Evolutionary conservation across 176 grass and related monocot species (phyloP), one percentile per base, ranked within the genome.

Genomic region (Cocos nucifera): DNA sequence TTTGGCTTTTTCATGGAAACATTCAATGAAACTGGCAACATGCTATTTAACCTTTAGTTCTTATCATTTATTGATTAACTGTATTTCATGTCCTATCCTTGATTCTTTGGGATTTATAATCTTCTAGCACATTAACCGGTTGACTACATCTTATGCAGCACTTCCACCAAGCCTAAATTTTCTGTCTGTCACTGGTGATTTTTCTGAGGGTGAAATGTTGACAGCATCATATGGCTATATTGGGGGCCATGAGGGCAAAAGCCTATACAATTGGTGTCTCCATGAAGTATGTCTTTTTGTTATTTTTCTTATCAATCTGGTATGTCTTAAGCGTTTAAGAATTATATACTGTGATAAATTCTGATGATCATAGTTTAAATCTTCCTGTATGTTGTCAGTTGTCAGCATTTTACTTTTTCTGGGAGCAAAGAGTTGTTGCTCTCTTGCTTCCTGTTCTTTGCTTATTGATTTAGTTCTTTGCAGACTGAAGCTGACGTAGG

Each of bases 221-320:
- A 91, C 81, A 19, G 81, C 93, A 80, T 97, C 93, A 62, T 97
- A 97, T 26, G 93, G 92, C 57, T 98, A 92, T 71, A 83, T 98
- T 49, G 93, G 93, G 19, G 93, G 93, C 4, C 82, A 92, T 71
- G 87, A 98, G 82, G 93, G 93, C 70, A 76, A 80, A 76, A 98
- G 93, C 69, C 59, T 91, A 60, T 98, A 79, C 59, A 75, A 50
- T 76, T 98, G 93, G 93, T 63, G 83, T 85, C 76, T 98, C 58
- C 81, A 81, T 71, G 87, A 97, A 72, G 93, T 97, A 85, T 69
- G 48, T 29, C 51, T 19, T 19, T 53, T n/a, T 30, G 61, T 55
- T 4, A 1, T 3, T n/a, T 68, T 16, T 76, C n/a, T 62, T 59
- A 75, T 12, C 2, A 14, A 44, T 75, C 18, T 27, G 59, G 54